These are phyloP conservation scores for Mycena filopes DNA, from an alignment of 768 basidiomycete species.

Conservation along the genomic window DNA sequence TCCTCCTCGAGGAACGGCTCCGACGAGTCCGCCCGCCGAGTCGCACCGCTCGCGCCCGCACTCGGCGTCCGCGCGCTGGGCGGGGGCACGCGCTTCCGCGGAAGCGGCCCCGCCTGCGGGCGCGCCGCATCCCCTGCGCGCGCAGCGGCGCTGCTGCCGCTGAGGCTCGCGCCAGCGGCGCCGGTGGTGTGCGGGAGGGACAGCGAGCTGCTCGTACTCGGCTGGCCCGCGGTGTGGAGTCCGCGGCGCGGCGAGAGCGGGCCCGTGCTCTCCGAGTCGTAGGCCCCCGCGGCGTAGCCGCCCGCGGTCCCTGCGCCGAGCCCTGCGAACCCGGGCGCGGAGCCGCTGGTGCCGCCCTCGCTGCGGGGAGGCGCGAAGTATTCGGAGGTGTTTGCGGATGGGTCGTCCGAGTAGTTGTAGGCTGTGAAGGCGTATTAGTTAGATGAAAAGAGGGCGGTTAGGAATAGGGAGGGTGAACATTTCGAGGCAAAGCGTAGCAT, in stretches of 20 bases:
- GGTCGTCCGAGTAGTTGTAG: conserved; percentile 8
- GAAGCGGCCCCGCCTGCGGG: conserved; percentile 27
- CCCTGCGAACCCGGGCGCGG: conserved; percentile 12
- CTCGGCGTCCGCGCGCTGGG: no score
- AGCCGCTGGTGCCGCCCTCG: conserved; percentile 12
- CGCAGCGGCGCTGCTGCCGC: conserved; percentile 5
- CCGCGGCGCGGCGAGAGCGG: conserved; percentile 15
- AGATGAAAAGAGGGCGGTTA: background rate
- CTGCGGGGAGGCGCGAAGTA: conserved; percentile 15
- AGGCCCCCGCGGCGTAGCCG: background rate
- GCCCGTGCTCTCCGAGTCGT: conserved; percentile 10
- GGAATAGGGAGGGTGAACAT: no score
- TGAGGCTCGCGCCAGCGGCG: background rate
- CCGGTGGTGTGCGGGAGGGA: background rate
- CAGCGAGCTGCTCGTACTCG: conserved; percentile 18
- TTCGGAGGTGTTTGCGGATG: background rate
- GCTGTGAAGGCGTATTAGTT: background rate
- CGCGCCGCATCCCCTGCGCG: background rate
- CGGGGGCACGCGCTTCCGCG: conserved; percentile 29
- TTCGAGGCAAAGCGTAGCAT: no score
- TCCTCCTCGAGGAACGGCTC: conserved; percentile 32
- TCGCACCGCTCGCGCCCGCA: background rate
- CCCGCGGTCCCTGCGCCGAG: conserved; percentile 13
- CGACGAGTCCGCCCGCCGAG: conserved; percentile 20
- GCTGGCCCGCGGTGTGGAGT: conserved; percentile 25